A percentile compares a stretch with the other conserved stretches of the same genome.
Conservation (phyloP, 176 grass and related monocot species). For the Avena eriantha region DNA sequence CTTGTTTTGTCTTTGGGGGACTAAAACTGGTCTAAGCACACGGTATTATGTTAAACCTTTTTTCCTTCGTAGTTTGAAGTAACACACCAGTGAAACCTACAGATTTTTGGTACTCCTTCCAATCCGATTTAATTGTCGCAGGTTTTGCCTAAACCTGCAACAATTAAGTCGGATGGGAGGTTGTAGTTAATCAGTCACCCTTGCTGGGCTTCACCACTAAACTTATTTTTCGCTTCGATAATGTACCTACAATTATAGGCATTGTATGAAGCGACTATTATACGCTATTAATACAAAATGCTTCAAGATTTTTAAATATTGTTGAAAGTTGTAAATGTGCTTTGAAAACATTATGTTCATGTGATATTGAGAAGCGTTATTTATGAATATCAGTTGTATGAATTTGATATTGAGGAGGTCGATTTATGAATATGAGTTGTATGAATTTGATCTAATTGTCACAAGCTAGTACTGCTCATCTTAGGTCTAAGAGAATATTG, state of each 20-base stretch:
- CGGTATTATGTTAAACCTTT: background rate
- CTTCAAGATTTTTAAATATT: background rate
- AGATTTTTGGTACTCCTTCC: background rate
- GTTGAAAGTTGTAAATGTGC: background rate
- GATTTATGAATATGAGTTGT: background rate
- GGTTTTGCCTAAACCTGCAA: no score
- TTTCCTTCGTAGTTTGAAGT: constrained; percentile 10
- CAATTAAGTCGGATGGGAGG: no score
- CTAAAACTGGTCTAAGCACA: background rate
- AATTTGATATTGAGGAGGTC: background rate
- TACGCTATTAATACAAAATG: background rate
- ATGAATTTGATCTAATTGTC: background rate
- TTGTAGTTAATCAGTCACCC: background rate
- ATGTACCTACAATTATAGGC: background rate
- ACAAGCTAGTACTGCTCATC: constrained; percentile 5
- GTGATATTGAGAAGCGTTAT: background rate
- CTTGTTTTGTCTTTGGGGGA: background rate
- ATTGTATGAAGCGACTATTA: background rate
- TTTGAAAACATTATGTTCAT: constrained; percentile 6
- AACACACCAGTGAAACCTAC: background rate
- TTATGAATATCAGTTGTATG: background rate
- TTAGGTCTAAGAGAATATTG: background rate
- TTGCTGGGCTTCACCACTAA: background rate
- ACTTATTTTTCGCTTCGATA: background rate
- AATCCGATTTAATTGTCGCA: no score